phyloP scores from a whole-genome alignment of 2,329 filamentous ascomycete genomes.

The Penicillium sp. region DNA sequence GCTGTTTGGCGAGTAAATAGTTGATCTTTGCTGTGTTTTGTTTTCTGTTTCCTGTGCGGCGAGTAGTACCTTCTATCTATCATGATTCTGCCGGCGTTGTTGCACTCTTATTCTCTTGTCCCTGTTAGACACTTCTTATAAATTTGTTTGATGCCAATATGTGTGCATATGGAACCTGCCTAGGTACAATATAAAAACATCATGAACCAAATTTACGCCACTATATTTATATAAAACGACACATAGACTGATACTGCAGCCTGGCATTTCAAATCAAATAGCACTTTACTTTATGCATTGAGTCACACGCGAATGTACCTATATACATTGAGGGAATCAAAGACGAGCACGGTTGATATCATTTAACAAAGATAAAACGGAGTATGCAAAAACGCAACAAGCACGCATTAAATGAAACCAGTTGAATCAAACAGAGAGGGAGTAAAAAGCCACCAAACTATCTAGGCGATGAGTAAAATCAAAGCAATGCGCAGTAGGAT shows the following conservation, averaged over 20 bases:
- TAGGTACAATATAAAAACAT: neutral
- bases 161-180: neutral
- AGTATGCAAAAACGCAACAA: neutral
- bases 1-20: conserved; percentile 56
- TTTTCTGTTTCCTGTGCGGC: neutral
- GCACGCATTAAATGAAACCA: neutral
- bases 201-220: no score
- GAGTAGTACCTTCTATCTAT: conserved; percentile 9
- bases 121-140: neutral
- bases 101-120: conserved; percentile 2
- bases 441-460: neutral
- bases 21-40: neutral
- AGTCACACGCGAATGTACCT: conserved; percentile 4
- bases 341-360: neutral
- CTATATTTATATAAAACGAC: no score
- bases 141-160: neutral
- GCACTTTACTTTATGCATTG: neutral
- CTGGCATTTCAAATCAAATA: neutral
- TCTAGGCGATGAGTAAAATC: neutral
- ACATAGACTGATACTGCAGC: no score
- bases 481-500: neutral
- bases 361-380: neutral
- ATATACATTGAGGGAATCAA: neutral
- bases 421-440: neutral
- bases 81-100: conserved; percentile 11